Conservation (phyloP, 495 filamentous ascomycete species). For the Cenococcum geophilum region DNA sequence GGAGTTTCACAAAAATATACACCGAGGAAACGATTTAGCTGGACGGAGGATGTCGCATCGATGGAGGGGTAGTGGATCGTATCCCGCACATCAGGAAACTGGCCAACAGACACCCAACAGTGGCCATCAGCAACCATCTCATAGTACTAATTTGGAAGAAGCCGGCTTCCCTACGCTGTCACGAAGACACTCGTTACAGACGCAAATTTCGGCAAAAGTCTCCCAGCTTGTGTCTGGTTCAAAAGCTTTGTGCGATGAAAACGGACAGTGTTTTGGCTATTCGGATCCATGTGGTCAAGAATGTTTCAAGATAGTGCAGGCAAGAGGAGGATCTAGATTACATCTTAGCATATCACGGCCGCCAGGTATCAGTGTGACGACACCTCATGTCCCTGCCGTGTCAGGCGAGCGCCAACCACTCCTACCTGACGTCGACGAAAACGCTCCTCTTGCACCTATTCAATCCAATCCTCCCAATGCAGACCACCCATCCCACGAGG, state of each 20-base stretch:
- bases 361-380: slow-evolving; percentile 22
- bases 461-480: slow-evolving; percentile 10
- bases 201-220: slow-evolving; percentile 13
- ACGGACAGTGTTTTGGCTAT: slow-evolving; percentile 76
- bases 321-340: slow-evolving; percentile 12
- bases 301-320: slow-evolving; percentile 55
- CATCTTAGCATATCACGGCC: slow-evolving; percentile 14
- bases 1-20: slow-evolving; percentile 9
- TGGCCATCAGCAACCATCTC: neutral
- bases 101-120: neutral
- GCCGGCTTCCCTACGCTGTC: neutral
- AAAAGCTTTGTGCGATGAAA: slow-evolving; percentile 53
- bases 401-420: slow-evolving; percentile 33
- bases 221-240: slow-evolving; percentile 19
- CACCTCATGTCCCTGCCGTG: neutral
- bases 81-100: neutral
- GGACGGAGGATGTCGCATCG: neutral
- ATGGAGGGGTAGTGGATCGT: neutral
- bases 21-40: slow-evolving; percentile 9
- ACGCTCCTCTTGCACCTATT: slow-evolving; percentile 17
- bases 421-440: slow-evolving; percentile 32
- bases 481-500: slow-evolving; percentile 3
- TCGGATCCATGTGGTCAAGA: slow-evolving; percentile 79
- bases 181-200: slow-evolving; percentile 41
- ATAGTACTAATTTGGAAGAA: neutral